Conservation (phyloP, 2,329 filamentous ascomycete species). For the Ophiostoma tasmaniense region DNA sequence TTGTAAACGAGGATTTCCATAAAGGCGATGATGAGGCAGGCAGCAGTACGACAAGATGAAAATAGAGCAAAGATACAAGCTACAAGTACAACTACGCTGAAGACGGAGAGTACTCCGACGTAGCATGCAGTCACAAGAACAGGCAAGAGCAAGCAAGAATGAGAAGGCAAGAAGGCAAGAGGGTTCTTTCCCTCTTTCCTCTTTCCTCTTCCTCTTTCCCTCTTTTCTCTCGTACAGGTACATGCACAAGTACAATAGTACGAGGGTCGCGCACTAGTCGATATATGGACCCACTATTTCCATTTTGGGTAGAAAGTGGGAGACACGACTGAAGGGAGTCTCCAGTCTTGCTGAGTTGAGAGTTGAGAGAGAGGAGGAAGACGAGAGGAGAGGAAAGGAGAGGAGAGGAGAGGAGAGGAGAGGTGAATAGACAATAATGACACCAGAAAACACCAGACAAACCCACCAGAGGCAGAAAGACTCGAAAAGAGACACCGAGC, state of each 20-base stretch:
- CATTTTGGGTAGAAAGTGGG: conserved; percentile 14
- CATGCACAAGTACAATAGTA: conserved; percentile 1
- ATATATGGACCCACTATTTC: conserved; percentile 15
- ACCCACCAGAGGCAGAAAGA: not conserved
- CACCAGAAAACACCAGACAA: not conserved
- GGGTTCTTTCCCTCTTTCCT: no score
- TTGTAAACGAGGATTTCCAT: no score
- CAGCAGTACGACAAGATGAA: not conserved
- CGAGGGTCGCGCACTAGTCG: conserved; percentile 15
- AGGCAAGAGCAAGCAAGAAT: not conserved
- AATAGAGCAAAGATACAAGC: not conserved
- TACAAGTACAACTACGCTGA: not conserved
- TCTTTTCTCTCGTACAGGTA: not conserved
- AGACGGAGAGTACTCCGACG: not conserved
- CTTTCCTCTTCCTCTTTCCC: no score
- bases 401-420: not conserved
- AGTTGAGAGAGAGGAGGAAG: no score
- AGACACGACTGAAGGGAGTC: not conserved
- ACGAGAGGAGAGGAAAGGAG: not conserved
- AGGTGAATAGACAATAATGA: not conserved
- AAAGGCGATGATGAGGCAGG: no score
- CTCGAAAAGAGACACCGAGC: not conserved
- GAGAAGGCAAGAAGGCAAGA: no score
- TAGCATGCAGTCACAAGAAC: not conserved
- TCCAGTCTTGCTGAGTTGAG: no score